Conservation (phyloP, 768 basidiomycete species). For the Agrocybe pediades region DNA sequence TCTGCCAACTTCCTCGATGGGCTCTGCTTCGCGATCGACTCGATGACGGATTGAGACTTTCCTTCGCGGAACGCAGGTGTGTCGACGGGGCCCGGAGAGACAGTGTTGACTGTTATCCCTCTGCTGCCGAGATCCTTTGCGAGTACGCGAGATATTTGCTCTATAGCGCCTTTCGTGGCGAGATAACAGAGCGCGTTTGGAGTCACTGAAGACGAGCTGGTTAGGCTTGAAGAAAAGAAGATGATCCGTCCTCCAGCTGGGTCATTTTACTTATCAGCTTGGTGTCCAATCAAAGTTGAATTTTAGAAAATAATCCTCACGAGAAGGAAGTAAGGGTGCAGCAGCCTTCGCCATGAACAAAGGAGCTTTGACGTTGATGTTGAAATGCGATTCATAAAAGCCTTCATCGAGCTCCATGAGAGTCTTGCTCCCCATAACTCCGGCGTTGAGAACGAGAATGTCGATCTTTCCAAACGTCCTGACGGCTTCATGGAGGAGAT, state of each 20-base stretch:
- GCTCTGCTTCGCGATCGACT: constrained; percentile 43
- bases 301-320: constrained; percentile 29
- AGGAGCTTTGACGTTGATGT: constrained; percentile 61
- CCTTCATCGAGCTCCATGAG: constrained; percentile 53
- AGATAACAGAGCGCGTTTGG: constrained; percentile 54
- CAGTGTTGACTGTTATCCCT: constrained; percentile 58
- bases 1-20: constrained; percentile 48
- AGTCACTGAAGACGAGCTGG: constrained; percentile 40
- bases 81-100: constrained; percentile 58
- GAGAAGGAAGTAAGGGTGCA: constrained; percentile 40
- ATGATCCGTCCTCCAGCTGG: constrained; percentile 56
- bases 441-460: constrained; percentile 61
- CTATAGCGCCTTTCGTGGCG: constrained; percentile 60
- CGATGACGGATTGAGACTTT: constrained; percentile 48
- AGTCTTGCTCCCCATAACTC: constrained; percentile 52
- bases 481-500: constrained; percentile 48
- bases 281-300: background rate
- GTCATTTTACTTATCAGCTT: background rate
- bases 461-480: constrained; percentile 54
- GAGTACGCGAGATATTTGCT: constrained; percentile 58
- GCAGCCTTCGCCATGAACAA: constrained; percentile 55
- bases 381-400: constrained; percentile 52
- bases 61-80: constrained; percentile 58
- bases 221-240: constrained; percentile 57
- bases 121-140: constrained; percentile 57